Percentiles rank a stretch among this genome's conserved stretches.
Conservation (phyloP, 116 monocot species). For the Dioscorea cayenensis region DNA sequence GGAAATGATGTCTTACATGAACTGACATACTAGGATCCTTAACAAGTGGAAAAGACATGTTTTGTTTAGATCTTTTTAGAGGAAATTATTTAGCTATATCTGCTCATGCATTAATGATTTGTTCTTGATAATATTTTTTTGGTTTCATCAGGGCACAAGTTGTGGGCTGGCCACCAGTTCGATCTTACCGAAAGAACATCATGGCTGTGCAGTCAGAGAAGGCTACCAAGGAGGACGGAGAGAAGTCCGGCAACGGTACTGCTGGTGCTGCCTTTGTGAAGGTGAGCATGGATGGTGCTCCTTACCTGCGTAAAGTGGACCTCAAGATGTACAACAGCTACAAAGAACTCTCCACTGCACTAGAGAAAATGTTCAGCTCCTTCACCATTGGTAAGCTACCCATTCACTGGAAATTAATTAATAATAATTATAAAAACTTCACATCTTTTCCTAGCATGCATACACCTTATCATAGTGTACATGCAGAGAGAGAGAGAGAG, state of each 20-base stretch:
- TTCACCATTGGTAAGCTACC: background rate
- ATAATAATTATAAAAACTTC: too few species aligned
- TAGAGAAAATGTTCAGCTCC: slow-evolving; percentile 2
- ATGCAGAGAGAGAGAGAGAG: too few species aligned
- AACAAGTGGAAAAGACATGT: too few species aligned
- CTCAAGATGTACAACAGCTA: background rate
- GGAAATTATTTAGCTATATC: too few species aligned
- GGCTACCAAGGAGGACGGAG: background rate
- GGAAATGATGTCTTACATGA: too few species aligned
- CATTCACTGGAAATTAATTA: too few species aligned
- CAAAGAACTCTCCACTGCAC: background rate
- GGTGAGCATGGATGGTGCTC: slow-evolving; percentile 1
- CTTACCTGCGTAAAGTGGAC: background rate
- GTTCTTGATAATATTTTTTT: too few species aligned
- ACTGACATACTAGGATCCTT: too few species aligned
- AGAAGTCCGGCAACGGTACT: background rate
- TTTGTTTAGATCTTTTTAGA: too few species aligned
- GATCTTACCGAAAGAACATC: background rate
- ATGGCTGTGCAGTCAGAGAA: background rate
- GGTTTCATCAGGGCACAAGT: background rate
- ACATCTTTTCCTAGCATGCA: too few species aligned
- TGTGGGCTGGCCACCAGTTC: slow-evolving; percentile 1
- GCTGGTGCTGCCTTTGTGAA: background rate
- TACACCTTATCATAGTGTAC: too few species aligned
- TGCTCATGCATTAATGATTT: too few species aligned